Evolutionary conservation across 179 eudicot genomes (phyloP), one percentile per base, ranked within the genome.

Genomic region (Spinacia oleracea): DNA sequence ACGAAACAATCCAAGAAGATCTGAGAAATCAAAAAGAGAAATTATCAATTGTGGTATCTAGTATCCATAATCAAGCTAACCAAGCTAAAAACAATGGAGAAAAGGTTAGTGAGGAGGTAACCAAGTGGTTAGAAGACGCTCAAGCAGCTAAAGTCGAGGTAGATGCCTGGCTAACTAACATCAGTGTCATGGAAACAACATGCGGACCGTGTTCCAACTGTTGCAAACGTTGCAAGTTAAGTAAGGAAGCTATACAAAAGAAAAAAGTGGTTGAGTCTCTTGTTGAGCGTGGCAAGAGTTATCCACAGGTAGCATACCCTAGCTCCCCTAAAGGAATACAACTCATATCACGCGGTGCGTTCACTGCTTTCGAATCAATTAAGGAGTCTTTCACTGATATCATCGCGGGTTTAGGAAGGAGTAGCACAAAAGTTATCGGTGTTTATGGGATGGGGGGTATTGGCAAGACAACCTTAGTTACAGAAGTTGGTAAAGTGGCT

Each of bases 371-470:
- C n/a, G 16, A 60, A 23, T 60, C 65, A 9, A 60, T n/a, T 9
- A 59, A 21, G 2, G 15, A 4, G 65, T 59, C 65, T 25, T 59
- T 25, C 14, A 59, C n/a, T 59, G 32, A 63, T 16, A 14, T 18
- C 20, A 35, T 63, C 35, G 3, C 40, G 40, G 40, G 40, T 18
- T 63, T 63, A 15, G 40, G 35, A 70, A 60, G 4, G 68, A 8
- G 9, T 42, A 20, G 23, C 32, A 75, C 53, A 7, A 74, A 21
- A n/a, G 62, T 16, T 43, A 27, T 75, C 1, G 78, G 55, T 4
- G 25, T 75, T 10, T 14, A 38, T 75, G 70, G 78, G 12, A 75
- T 75, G 78, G 78, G 78, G 16, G 78, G 78, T 1, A 75, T 75
- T 9, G 78, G 78, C 11, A 75, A 75, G 38, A 75, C 78, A 23